Conservation (phyloP, 2,329 filamentous ascomycete species). For the Penicillium thymicola region DNA sequence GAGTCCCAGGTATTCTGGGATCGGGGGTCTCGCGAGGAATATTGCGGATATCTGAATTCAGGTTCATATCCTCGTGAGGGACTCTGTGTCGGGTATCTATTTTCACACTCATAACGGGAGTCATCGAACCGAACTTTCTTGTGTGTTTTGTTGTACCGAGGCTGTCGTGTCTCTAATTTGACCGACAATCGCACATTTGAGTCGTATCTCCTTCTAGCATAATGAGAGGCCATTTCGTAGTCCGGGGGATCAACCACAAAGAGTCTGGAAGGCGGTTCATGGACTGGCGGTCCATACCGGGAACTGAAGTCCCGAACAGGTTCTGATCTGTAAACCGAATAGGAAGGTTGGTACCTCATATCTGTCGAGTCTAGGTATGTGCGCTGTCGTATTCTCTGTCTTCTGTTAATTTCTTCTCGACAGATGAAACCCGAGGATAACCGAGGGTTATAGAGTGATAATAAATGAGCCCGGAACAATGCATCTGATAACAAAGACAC, state of each 20-base stretch:
- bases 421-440: neutral
- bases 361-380: neutral
- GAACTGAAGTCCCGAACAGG: neutral
- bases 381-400: neutral
- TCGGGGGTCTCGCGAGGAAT: neutral
- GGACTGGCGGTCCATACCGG: neutral
- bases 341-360: neutral
- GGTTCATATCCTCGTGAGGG: neutral
- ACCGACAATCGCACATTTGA: neutral
- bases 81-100: neutral
- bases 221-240: neutral
- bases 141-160: neutral
- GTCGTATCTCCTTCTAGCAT: neutral
- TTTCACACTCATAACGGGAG: neutral
- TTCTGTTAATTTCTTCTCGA: neutral
- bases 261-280: neutral
- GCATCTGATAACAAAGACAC: neutral
- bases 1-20: neutral
- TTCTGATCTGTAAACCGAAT: neutral
- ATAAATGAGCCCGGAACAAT: neutral
- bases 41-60: neutral
- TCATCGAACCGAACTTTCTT: neutral
- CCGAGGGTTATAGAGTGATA: neutral
- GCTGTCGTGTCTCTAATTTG: neutral
- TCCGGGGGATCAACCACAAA: neutral